A percentile compares a stretch with the other conserved stretches of the same genome.
Evolutionary conservation across 164 flowering plant species (phyloP).

Genomic region (Liquidambar formosana): DNA sequence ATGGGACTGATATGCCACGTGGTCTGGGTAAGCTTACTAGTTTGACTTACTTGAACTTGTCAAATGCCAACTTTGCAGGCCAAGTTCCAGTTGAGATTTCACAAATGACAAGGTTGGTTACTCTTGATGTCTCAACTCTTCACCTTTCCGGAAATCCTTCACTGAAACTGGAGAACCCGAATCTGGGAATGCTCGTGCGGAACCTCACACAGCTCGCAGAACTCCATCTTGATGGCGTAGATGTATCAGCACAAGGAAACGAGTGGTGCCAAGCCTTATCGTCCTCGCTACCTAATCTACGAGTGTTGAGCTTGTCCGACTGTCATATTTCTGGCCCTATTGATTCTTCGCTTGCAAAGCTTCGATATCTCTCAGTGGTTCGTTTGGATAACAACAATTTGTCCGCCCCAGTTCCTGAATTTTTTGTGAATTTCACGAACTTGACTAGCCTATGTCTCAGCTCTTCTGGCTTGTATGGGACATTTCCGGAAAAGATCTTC

Average conservation of each 20-base stretch:
- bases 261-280: no score
- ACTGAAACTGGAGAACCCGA: conserved; percentile 11
- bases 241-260: no score
- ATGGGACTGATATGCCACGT: conserved; percentile 8
- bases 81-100: conserved; percentile 24
- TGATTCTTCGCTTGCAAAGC: no score
- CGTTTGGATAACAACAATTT: no score
- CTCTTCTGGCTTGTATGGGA: conserved; percentile 20
- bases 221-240: no score
- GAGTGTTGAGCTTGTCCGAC: conserved; percentile 20
- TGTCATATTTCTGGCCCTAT: conserved; percentile 39
- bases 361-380: no score
- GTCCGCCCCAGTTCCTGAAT: no score
- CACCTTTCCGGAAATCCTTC: background rate
- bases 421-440: conserved; percentile 19
- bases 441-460: conserved; percentile 24
- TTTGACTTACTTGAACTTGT: conserved; percentile 11
- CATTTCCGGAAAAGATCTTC: conserved; percentile 26
- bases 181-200: no score
- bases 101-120: conserved; percentile 17
- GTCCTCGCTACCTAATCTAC: no score
- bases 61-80: background rate
- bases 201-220: no score
- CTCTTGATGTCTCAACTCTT: conserved; percentile 10
- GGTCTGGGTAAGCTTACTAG: conserved; percentile 16